Evolutionary conservation across 1,139 yeast species (phyloP).

Genomic region (Nakaseomyces kungkrabaensis): DNA sequence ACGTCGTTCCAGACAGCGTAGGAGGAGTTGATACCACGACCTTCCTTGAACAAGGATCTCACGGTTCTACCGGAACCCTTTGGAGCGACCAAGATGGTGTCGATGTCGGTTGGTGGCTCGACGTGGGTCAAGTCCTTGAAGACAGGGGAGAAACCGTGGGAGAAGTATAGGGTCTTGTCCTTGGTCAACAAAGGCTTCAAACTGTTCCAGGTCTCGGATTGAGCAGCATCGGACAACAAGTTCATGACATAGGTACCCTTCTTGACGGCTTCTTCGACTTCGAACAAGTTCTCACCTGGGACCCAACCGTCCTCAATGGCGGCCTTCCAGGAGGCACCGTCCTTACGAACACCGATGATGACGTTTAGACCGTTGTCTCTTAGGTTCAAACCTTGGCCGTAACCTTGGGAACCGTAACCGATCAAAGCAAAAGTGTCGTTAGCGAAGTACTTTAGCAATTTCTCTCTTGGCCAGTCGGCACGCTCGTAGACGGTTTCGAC

Average conservation of each 20-base stretch:
- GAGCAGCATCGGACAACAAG: slow-evolving; percentile 98
- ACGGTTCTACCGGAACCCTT: slow-evolving; percentile 99
- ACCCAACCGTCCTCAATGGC: slow-evolving; percentile 99
- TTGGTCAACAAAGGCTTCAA: slow-evolving; percentile 87
- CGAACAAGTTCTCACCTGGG: slow-evolving; percentile 96
- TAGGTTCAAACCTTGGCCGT: slow-evolving; percentile 98
- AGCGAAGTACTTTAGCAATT: slow-evolving; percentile 91
- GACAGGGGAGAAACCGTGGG: slow-evolving; percentile 99
- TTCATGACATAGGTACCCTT: slow-evolving; percentile 95
- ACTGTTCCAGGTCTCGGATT: slow-evolving; percentile 91
- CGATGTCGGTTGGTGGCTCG: slow-evolving; percentile 88
- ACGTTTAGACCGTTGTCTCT: slow-evolving; percentile 98
- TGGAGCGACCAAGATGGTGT: slow-evolving; percentile 98
- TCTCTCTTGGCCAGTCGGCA: slow-evolving; percentile 99
- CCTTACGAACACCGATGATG: slow-evolving; percentile 94
- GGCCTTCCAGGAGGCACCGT: slow-evolving; percentile 99
- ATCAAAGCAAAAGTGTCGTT: slow-evolving; percentile 93
- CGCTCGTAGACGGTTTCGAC: slow-evolving; percentile 96
- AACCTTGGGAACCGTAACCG: slow-evolving; percentile 99
- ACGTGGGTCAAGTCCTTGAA: slow-evolving; percentile 96
- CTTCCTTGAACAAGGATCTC: slow-evolving; percentile 98
- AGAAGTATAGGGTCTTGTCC: slow-evolving; percentile 96
- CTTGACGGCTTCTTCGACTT: slow-evolving; percentile 82
- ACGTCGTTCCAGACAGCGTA: slow-evolving; percentile 99
- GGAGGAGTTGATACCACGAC: slow-evolving; percentile 99